phyloP scores from a whole-genome alignment of 208 protist genomes.

The Naegleria gruberi region DNA sequence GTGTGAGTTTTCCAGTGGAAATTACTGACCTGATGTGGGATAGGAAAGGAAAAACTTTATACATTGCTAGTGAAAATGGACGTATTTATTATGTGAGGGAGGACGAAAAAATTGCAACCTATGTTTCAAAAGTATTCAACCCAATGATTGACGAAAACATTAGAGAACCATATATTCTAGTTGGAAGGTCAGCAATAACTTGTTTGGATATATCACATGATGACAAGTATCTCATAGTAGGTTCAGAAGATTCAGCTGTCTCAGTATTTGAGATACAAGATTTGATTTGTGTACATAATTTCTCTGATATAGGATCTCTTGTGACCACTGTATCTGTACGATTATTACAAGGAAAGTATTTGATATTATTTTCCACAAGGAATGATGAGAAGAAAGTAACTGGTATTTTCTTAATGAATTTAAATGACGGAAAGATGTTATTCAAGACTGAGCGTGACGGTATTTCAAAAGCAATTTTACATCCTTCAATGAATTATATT shows the following conservation, averaged over 20 bases:
- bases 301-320: neutral
- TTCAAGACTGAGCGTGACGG: neutral
- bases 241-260: neutral
- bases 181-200: neutral
- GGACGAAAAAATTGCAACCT: neutral
- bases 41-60: neutral
- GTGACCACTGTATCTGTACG: neutral
- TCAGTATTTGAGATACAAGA: neutral
- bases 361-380: neutral
- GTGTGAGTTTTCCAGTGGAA: neutral
- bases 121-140: neutral
- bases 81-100: neutral
- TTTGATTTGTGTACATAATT: neutral
- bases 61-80: neutral
- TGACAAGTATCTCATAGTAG: neutral
- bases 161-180: neutral
- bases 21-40: neutral
- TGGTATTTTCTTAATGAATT: neutral
- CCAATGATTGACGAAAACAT: neutral
- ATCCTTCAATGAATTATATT: neutral
- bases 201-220: neutral
- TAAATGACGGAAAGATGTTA: neutral
- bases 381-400: neutral
- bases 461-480: neutral
- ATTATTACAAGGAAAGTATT: neutral